phyloP scores from a whole-genome alignment of 208 protist genomes.

The Leishmania martiniquensis region DNA sequence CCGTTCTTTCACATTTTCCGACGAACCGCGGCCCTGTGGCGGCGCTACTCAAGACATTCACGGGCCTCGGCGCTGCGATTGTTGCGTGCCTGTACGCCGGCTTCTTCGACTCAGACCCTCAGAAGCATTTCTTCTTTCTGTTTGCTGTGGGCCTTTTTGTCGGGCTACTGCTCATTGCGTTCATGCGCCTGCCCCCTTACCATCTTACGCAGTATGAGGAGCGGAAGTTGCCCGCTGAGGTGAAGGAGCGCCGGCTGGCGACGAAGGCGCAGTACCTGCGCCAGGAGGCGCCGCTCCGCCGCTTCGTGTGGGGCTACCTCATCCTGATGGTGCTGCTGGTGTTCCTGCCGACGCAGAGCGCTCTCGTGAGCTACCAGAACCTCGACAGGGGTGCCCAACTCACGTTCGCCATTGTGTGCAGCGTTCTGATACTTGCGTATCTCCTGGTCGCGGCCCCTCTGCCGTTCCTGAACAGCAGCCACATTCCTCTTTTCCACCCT shows the following conservation, averaged over 20 bases:
- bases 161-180: slow-evolving; percentile 32
- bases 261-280: slow-evolving; percentile 53
- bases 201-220: slow-evolving; percentile 52
- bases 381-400: slow-evolving; percentile 20
- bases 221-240: slow-evolving; percentile 34
- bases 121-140: slow-evolving; percentile 65
- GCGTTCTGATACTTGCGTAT: slow-evolving; percentile 25
- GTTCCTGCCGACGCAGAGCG: slow-evolving; percentile 54
- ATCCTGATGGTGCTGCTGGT: slow-evolving; percentile 57
- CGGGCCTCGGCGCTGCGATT: slow-evolving; percentile 61
- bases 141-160: slow-evolving; percentile 29
- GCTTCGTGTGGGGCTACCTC: slow-evolving; percentile 55
- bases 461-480: slow-evolving; percentile 39
- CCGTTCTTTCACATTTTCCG: slow-evolving; percentile 48
- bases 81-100: slow-evolving; percentile 47
- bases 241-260: slow-evolving; percentile 36
- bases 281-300: slow-evolving; percentile 55
- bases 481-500: slow-evolving; percentile 11
- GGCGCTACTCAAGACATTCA: slow-evolving; percentile 61
- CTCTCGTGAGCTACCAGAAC: slow-evolving; percentile 45
- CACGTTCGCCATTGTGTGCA: slow-evolving; percentile 48
- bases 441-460: slow-evolving; percentile 30
- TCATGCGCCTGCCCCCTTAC: slow-evolving; percentile 58
- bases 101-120: slow-evolving; percentile 45
- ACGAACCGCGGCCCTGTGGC: slow-evolving; percentile 58